phyloP scores from a whole-genome alignment of 257 asterid species.

The Solanum arcanum region DNA sequence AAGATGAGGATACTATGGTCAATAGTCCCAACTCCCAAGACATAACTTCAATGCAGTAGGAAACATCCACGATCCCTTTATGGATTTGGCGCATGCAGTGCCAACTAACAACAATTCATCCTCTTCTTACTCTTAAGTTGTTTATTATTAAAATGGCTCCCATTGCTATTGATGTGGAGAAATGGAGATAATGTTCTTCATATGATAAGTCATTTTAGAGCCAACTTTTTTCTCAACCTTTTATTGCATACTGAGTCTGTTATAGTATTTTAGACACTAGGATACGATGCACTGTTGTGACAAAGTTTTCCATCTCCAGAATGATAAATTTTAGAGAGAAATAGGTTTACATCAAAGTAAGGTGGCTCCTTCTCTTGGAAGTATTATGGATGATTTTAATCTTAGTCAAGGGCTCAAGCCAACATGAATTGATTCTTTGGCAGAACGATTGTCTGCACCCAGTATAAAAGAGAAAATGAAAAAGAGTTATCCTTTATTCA shows the following conservation, averaged over 20 bases:
- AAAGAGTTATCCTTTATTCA: neutral
- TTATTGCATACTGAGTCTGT: neutral
- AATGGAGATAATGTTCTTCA: neutral
- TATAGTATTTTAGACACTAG: neutral
- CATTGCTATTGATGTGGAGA: neutral
- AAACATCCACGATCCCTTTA: neutral
- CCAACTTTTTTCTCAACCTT: neutral
- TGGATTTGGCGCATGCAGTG: neutral
- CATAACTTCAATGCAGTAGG: neutral
- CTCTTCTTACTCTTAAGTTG: neutral
- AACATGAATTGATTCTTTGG: neutral
- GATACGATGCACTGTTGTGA: neutral
- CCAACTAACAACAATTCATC: neutral
- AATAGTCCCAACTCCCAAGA: neutral
- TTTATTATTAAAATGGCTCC: neutral
- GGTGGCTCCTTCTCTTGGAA: neutral
- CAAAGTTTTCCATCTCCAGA: neutral
- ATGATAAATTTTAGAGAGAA: neutral
- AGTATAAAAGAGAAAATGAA: neutral
- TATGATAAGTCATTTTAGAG: neutral
- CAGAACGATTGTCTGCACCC: neutral
- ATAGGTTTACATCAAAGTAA: neutral
- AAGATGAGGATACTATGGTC: neutral
- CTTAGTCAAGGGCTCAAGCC: neutral
- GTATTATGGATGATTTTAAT: neutral